Evolutionary conservation across 2,329 filamentous ascomycete genomes (phyloP).

Genomic region (Diaporthe longicolla): DNA sequence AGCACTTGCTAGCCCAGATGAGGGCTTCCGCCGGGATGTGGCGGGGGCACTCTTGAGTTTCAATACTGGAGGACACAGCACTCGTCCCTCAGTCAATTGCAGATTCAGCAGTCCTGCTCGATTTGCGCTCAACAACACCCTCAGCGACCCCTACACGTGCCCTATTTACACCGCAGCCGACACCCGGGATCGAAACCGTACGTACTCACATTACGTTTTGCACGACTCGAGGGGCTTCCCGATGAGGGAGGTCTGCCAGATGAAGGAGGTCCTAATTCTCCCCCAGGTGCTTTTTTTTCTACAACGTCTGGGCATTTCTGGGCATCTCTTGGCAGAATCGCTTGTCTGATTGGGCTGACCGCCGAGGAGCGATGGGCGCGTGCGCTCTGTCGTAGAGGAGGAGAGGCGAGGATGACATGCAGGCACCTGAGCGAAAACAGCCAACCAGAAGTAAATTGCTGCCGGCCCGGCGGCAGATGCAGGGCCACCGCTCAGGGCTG

Average conservation of each 20-base stretch:
- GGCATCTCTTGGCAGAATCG: constrained; percentile 19
- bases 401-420: not conserved
- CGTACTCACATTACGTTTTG: not conserved
- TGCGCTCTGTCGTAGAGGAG: not conserved
- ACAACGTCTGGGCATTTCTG: constrained; percentile 12
- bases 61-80: not conserved
- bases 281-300: not conserved
- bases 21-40: too few relatives aligned
- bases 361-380: not conserved
- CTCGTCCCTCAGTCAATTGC: not conserved
- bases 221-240: not conserved
- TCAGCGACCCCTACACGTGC: not conserved
- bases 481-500: not conserved
- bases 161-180: not conserved
- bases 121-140: not conserved
- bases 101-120: not conserved
- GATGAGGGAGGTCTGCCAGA: constrained; percentile 19
- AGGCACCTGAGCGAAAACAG: constrained; percentile 3
- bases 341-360: not conserved
- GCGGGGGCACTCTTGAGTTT: not conserved
- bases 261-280: constrained; percentile 6
- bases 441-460: not conserved
- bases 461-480: constrained; percentile 12
- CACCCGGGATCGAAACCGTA: not conserved
- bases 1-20: not conserved